These are phyloP conservation scores for Cetraspora pellucida DNA, from an alignment of 192 early-diverging fungal genomes.

Conservation along the genomic window DNA sequence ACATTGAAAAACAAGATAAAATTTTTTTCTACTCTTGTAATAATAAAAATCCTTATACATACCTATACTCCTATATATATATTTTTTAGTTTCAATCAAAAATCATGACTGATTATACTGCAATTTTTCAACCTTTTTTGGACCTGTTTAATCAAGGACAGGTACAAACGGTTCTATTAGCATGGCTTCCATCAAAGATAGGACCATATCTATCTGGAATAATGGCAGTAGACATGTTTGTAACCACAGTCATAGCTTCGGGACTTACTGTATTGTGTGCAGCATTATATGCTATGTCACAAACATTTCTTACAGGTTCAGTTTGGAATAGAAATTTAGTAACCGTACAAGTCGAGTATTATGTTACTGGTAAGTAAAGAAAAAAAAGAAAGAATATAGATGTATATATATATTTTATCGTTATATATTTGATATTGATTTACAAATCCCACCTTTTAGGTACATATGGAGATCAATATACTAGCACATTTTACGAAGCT, in stretches of 20 bases:
- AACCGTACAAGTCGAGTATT: constrained; percentile 8
- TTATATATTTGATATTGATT: no score
- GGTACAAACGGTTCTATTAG: constrained; percentile 11
- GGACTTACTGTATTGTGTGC: not conserved
- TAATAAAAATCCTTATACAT: no score
- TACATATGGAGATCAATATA: constrained; percentile 1
- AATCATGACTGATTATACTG: constrained; percentile 12
- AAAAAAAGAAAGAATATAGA: not conserved
- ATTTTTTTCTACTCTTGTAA: no score
- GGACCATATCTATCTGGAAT: constrained; percentile 7
- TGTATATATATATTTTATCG: not conserved
- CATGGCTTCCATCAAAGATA: constrained; percentile 29
- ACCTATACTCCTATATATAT: no score
- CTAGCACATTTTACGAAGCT: constrained; percentile 11
- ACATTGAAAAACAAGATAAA: no score
- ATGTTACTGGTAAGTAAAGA: not conserved
- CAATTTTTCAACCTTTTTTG: constrained; percentile 25
- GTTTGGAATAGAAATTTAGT: not conserved
- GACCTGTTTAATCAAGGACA: constrained; percentile 30
- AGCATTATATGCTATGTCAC: not conserved
- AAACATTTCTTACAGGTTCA: not conserved
- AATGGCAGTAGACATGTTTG: constrained; percentile 34
- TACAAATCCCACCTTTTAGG: no score
- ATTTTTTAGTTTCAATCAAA: not conserved
- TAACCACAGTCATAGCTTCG: constrained; percentile 2